Evolutionary conservation across 768 basidiomycete species (phyloP), one percentile per base, ranked within the genome.

Genomic region (Tulasnella sp.): DNA sequence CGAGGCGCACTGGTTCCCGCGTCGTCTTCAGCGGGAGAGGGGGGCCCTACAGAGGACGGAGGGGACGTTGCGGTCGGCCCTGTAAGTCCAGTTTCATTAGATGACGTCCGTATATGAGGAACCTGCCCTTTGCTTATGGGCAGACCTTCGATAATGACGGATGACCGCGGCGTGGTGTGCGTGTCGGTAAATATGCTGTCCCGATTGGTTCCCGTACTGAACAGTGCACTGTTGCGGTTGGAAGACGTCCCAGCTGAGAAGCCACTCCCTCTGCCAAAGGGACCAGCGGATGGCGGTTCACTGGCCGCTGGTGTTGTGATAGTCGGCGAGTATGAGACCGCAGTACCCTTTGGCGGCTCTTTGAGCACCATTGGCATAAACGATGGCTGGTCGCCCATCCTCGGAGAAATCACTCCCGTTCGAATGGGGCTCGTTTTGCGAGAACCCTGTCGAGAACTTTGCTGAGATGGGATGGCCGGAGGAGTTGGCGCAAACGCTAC

Each of bases 41-140:
- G 64, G 1, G 90, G 87, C 1, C 88, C 87, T 34, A 84, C 80
- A 0, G 89, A 89, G 0, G 90, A 89, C 19, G 85, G 84, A 14
- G 88, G 87, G 73, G 77, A 19, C 14, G 76, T 77, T 11, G 75
- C 49, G 40, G 74, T 67, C 42, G 31, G 76, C n/a, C 89, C 87
- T 22, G 85, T 84, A 85, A 80, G 38, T 85, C 86, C 9, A 37
- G 78, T 72, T 39, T 80, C 78, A 25, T 76, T 76, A 25, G 80
- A 80, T 64, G 78, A 73, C 36, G 77, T 67, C 54, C 69, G 77
- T 8, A 81, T 70, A 39, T 78, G 71, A 52, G 74, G 76, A n/a
- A 34, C 75, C 37, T 72, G 78, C 72, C 76, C 58, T 17, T 68
- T 76, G 72, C 36, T 77, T 15, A 77, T n/a, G 34, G 79, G 78